Base-by-base conservation (phyloP, 2,329 filamentous ascomycete genomes). In the Scedosporium aurantiacum region DNA sequence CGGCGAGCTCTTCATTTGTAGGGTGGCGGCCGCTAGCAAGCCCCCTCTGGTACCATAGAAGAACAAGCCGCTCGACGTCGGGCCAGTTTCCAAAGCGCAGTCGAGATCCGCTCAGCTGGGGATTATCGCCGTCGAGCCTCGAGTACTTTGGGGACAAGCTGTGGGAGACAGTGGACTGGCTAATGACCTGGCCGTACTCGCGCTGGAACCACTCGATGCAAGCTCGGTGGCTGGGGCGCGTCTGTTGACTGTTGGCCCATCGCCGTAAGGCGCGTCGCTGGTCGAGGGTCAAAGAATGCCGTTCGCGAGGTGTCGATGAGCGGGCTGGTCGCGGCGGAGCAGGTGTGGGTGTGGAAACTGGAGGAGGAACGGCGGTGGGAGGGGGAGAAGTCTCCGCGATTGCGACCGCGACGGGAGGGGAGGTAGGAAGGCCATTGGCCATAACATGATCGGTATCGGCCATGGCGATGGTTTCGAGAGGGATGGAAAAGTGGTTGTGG, bases 41-140 rank as follows among this genome's bases (percentile, higher is more conserved):
- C 60, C 79, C 76, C 64, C 80, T 76, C 66, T 81, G 78, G 68
- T 82, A 80, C 80, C 80, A 82, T 5, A 80, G 72, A 63, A 82
- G 72, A 21, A 82, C 80, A 7, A 82, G 75, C 73, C 81, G 82
- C 72, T 82, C 80, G 61, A 85, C 82, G 65, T 85, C 82, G 63
- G 82, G 82, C 82, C 82, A 85, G 68, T 85, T 85, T 64, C 82
- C 82, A 63, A 84, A 84, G 64, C 82, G 81, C 64, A 85, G 74
- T 52, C 82, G 80, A 62, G 82, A 84, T 52, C 82, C 82, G n/a
- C 81, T 83, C 63, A 85, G 78, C 69, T 84, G 82, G 16, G 80
- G 81, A 65, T 76, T 75, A 61, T 85, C 82, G 67, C 79, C 79
- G 68, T 85, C 82, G 60, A 85, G 79, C 27, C 82, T 79, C 43